Conservation (phyloP, 441 rosid genomes). For the Euphorbia celastroides region DNA sequence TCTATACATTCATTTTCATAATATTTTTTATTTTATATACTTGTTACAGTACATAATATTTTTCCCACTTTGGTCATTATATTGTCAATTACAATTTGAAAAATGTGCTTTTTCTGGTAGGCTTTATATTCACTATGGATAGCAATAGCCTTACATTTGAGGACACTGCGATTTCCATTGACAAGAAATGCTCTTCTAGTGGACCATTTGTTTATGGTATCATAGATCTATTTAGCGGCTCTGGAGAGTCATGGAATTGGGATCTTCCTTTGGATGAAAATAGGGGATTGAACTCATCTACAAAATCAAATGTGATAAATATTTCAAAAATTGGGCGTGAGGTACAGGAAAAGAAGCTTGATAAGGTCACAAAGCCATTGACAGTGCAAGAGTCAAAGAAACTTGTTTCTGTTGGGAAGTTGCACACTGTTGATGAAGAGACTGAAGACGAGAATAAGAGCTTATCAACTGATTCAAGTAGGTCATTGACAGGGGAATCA, state of each 20-base stretch:
- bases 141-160: conserved; percentile 32
- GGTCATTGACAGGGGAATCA: conserved; percentile 34
- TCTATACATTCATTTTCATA: background rate
- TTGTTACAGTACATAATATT: background rate
- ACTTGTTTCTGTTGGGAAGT: conserved; percentile 37
- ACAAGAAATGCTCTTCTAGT: conserved; percentile 37
- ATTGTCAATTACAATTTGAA: conserved; percentile 16
- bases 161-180: conserved; percentile 37
- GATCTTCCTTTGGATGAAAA: conserved; percentile 62
- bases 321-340: conserved; percentile 36
- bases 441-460: conserved; percentile 53
- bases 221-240: conserved; percentile 81
- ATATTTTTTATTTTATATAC: background rate
- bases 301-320: conserved; percentile 34
- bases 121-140: conserved; percentile 33
- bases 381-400: conserved; percentile 39
- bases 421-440: conserved; percentile 52
- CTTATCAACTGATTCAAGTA: conserved; percentile 43
- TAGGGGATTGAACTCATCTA: conserved; percentile 40
- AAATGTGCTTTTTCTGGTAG: conserved; percentile 33
- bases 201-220: conserved; percentile 86
- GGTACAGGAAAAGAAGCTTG: conserved; percentile 34
- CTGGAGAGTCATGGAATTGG: conserved; percentile 83
- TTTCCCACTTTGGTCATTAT: conserved; percentile 1
- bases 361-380: conserved; percentile 41